These are phyloP conservation scores for Ascochyta pisi DNA, from an alignment of 2,329 filamentous ascomycete species.

Conservation along the genomic window DNA sequence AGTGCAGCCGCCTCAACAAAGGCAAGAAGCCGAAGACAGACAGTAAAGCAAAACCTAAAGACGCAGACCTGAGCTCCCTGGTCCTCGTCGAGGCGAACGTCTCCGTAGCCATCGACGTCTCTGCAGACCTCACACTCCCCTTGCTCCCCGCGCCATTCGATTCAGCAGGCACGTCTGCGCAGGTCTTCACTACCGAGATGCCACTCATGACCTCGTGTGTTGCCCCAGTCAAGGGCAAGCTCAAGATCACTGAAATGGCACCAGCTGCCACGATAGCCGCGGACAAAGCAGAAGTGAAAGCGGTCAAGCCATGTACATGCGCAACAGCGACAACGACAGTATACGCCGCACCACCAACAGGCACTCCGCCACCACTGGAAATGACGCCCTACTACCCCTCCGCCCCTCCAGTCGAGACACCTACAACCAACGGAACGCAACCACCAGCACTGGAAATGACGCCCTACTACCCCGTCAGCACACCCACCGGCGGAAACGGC, in stretches of 20 bases:
- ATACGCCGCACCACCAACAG: constrained; percentile 1
- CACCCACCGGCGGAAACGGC: background rate
- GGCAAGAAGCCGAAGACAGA: background rate
- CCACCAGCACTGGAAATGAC: background rate
- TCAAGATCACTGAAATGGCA: constrained; percentile 7
- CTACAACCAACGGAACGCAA: too few species aligned
- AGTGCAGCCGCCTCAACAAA: constrained; percentile 26
- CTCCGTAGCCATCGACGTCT: constrained; percentile 29
- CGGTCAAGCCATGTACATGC: constrained; percentile 4
- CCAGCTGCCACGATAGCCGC: constrained; percentile 3
- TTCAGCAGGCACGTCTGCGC: constrained; percentile 18
- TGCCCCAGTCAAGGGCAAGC: background rate
- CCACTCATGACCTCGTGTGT: constrained; percentile 31
- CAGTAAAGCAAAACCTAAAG: background rate
- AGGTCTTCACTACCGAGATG: constrained; percentile 32
- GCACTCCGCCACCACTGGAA: background rate
- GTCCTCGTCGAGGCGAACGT: constrained; percentile 38
- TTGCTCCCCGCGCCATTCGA: constrained; percentile 26
- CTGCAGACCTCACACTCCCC: constrained; percentile 29
- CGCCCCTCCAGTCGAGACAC: background rate
- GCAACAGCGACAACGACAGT: constrained; percentile 2
- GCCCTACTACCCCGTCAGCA: background rate
- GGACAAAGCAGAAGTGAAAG: background rate
- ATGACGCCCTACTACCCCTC: constrained; percentile 3
- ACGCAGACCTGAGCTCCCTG: constrained; percentile 21